Evolutionary conservation across 768 basidiomycete species (phyloP), one percentile per base, ranked within the genome.

Genomic region (Melanogaster broomeanus): DNA sequence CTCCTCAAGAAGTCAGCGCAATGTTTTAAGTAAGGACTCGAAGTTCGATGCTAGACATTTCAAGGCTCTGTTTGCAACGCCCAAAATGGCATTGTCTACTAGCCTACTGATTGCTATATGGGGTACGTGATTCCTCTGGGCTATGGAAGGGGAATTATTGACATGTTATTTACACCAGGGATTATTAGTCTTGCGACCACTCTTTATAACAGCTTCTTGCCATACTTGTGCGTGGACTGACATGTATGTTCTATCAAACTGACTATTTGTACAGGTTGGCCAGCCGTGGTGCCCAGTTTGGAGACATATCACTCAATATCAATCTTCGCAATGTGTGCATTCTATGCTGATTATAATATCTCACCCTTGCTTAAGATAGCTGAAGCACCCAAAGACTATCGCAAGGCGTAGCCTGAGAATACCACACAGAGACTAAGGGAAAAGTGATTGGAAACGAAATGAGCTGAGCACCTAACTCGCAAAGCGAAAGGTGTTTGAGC

Each of bases 171-270:
- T 35, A 38, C 49, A 3, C 45, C 53, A 88, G 87, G 83, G 1
- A 69, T 87, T 27, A 90, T 90, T 49, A 89, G 88, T 5, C 76
- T 90, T 16, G 87, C 85, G 1, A 87, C 83, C 51, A 87, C 88
- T 2, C 70, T 90, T 63, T 85, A 81, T 56, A 77, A 81, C 57
- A 74, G 69, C 46, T 79, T 80, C 64, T 68, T 83, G 24, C 77
- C 79, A 5, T 82, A 74, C 59, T 71, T 78, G 82, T 82, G 53
- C 52, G 77, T 67, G 3, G 12, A 47, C 1, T 5, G 16, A 33
- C 21, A 7, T 8, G 16, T n/a, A 4, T n/a, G 3, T n/a, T 45
- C 13, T 35, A 45, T 33, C 13, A 16, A 22, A 13, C 39, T 56
- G 35, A 50, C 21, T 10, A 3, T 28, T 22, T 40, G 13, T 45